phyloP scores from a whole-genome alignment of 169 alveolate genomes.

The Eimeria maxima region DNA sequence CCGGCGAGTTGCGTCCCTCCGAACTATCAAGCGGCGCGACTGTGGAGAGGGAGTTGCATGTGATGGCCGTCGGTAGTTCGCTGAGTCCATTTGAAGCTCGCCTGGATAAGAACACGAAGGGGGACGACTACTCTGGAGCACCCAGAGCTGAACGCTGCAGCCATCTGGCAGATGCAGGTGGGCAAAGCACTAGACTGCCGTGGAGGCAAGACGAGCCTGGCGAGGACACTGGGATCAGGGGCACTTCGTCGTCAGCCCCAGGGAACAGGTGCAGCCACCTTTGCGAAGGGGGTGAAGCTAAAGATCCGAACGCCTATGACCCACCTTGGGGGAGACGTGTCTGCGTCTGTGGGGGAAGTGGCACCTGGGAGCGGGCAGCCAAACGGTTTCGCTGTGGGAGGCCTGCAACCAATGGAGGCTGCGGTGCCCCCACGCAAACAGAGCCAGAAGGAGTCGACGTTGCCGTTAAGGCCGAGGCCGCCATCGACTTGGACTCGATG shows the following conservation, averaged over 20 bases:
- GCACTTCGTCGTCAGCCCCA: background rate
- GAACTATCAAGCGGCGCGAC: background rate
- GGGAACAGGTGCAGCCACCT: background rate
- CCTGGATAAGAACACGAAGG: background rate
- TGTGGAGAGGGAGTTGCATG: background rate
- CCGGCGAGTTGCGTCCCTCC: constrained; percentile 31
- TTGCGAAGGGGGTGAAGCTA: background rate
- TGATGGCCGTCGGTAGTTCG: background rate
- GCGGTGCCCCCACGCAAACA: background rate
- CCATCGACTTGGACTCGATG: constrained; percentile 31
- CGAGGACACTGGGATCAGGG: background rate
- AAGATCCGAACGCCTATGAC: background rate
- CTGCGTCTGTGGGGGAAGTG: constrained; percentile 44
- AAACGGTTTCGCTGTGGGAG: constrained; percentile 19
- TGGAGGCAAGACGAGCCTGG: background rate
- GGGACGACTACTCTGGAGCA: background rate
- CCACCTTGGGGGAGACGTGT: background rate
- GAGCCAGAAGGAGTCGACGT: background rate
- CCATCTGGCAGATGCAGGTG: background rate
- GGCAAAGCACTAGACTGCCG: background rate
- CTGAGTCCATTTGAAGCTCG: background rate
- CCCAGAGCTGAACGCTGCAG: background rate
- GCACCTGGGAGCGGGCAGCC: constrained; percentile 17
- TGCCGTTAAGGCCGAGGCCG: background rate
- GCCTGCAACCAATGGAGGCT: background rate